A percentile compares a stretch with the other conserved stretches of the same genome.
phyloP scores from a whole-genome alignment of 2,329 filamentous ascomycete genomes.

The Neonectria coccinea region DNA sequence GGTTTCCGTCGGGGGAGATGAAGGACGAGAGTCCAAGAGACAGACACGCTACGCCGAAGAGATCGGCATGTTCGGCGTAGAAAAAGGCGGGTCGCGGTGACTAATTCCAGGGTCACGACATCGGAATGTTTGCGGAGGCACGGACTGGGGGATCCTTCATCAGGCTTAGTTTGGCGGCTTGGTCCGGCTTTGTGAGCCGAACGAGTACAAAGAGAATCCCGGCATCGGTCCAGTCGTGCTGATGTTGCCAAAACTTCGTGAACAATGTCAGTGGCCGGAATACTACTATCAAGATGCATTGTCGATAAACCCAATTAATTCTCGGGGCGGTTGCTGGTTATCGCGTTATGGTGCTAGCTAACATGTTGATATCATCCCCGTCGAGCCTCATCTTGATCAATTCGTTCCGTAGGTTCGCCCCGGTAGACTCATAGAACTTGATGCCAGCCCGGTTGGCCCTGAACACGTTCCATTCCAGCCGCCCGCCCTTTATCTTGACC shows the following conservation, averaged over 20 bases:
- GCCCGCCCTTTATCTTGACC: background rate
- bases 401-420: constrained; percentile 1
- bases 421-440: constrained; percentile 5
- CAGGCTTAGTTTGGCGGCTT: background rate
- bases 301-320: background rate
- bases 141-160: background rate
- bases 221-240: background rate
- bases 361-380: background rate
- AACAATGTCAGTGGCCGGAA: no score
- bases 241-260: background rate
- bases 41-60: background rate
- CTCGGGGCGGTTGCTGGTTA: no score
- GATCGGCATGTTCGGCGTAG: constrained; percentile 9
- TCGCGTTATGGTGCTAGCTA: background rate
- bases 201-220: background rate
- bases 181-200: constrained; percentile 3
- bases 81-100: constrained; percentile 6
- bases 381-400: constrained; percentile 3
- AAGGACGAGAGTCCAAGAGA: background rate
- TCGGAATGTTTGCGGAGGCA: background rate
- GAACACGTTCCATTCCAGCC: constrained; percentile 12
- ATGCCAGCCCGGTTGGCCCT: constrained; percentile 2
- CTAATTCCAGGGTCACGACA: background rate
- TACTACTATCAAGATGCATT: background rate
- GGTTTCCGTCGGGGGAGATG: background rate